Base-by-base conservation (phyloP, 2,329 filamentous ascomycete species). In the Cladosporium colombiae region DNA sequence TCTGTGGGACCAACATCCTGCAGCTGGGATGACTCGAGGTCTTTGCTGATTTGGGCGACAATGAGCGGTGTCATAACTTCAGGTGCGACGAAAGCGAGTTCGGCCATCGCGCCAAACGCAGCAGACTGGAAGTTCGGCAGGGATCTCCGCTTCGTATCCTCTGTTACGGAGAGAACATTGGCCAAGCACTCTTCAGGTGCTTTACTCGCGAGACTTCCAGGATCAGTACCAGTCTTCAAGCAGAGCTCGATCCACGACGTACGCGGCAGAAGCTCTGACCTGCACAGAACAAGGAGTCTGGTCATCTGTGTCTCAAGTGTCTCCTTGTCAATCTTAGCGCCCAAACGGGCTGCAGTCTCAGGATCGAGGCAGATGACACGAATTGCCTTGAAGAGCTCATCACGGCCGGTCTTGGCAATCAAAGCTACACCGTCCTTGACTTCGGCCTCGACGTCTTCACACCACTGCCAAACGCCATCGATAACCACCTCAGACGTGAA, bases 31-130 rank as follows among this genome's bases (percentile, higher is more conserved):
- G 87, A 84, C 68, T 93, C 84, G 23, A 99, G 83, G 76, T 98
- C 93, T 31, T 85, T 78, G 63, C 85, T 82, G 60, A 99, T 88
- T 56, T 95, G 86, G 31, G 88, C 80, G 29, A 97, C 86, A 27
- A 99, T 84, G 8, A 86, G 85, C 5, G 92, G 86, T 23, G 92
- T 90, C 78, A 96, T 91, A 18, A 83, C 82, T 52, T 95, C 91
- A 0, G 95, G 95, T 5, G 94, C 91, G 29, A 99, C 92, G 74
- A 99, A 99, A 3, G 92, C 93, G 66, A 99, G 83, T 74, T 98
- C 95, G 44, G 93, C 93, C 13, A 92, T 91, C 8, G 94, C 92
- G 71, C 88, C 89, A 77, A 89, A 96, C 3, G 94, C 91, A 62
- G 94, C 94, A 49, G 81, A 67, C 70, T 77, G 75, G 68, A 80